phyloP scores from a whole-genome alignment of 2,329 filamentous ascomycete genomes.

The Aspergillus clavatus region DNA sequence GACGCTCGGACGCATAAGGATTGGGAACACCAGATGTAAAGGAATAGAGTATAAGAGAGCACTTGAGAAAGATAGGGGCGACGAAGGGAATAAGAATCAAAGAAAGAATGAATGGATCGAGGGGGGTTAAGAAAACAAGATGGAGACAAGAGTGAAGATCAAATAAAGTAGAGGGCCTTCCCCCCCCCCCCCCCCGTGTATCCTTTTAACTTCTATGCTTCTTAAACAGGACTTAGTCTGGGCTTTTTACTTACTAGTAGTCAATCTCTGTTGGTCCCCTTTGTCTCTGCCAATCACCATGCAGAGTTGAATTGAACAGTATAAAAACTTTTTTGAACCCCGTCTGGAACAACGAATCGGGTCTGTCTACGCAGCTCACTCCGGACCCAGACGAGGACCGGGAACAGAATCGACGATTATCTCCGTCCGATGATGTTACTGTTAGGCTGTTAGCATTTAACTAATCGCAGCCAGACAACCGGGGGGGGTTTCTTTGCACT shows the following conservation, averaged over 20 bases:
- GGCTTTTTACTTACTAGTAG: too few relatives aligned
- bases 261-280: too few relatives aligned
- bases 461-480: background rate
- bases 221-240: too few relatives aligned
- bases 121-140: too few relatives aligned
- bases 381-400: slow-evolving; percentile 6
- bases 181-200: background rate
- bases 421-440: background rate
- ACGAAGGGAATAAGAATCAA: background rate
- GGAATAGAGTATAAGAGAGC: background rate
- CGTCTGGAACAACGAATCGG: slow-evolving; percentile 8
- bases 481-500: too few relatives aligned
- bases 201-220: too few relatives aligned
- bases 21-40: background rate
- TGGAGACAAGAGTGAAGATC: background rate
- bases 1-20: background rate
- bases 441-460: too few relatives aligned
- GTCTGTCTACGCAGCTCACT: background rate
- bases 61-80: too few relatives aligned
- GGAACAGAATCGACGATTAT: background rate
- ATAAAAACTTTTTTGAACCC: background rate
- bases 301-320: too few relatives aligned
- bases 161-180: background rate
- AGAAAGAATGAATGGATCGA: too few relatives aligned
- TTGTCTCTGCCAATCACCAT: too few relatives aligned